These are phyloP conservation scores for Mycena rebaudengoi DNA, from an alignment of 768 basidiomycete species.

Conservation along the genomic window DNA sequence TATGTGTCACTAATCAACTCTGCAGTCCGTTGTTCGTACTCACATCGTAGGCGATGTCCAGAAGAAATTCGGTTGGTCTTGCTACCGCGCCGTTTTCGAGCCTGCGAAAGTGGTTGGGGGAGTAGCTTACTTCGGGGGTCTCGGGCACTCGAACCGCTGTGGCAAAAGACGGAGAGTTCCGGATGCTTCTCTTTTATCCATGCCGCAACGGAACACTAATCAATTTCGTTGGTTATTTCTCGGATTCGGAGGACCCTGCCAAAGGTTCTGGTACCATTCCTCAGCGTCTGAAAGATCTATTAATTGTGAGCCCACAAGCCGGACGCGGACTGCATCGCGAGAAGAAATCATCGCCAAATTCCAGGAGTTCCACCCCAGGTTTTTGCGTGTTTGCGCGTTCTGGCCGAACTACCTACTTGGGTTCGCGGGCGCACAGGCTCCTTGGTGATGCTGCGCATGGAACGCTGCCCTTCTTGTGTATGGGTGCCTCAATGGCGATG, in stretches of 20 bases:
- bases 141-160: not conserved
- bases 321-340: not conserved
- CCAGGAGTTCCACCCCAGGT: conserved; percentile 1
- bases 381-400: not conserved
- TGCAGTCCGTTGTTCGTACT: no score
- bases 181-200: not conserved
- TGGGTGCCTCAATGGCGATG: conserved; percentile 34
- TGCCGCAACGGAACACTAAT: not conserved
- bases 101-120: no score
- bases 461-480: conserved; percentile 31
- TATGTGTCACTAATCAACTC: no score
- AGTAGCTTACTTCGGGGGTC: not conserved
- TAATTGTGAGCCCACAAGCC: no score
- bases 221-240: not conserved
- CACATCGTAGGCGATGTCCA: no score
- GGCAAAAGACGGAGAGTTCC: not conserved
- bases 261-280: not conserved
- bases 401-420: conserved; percentile 7
- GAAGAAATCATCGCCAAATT: not conserved
- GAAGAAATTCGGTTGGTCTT: no score
- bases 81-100: conserved; percentile 3
- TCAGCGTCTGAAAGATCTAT: no score
- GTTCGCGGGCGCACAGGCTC: not conserved
- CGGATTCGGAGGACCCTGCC: not conserved
- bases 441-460: conserved; percentile 27